These are phyloP conservation scores for Oidiodendron maius DNA, from an alignment of 495 filamentous ascomycete species.

Conservation along the genomic window DNA sequence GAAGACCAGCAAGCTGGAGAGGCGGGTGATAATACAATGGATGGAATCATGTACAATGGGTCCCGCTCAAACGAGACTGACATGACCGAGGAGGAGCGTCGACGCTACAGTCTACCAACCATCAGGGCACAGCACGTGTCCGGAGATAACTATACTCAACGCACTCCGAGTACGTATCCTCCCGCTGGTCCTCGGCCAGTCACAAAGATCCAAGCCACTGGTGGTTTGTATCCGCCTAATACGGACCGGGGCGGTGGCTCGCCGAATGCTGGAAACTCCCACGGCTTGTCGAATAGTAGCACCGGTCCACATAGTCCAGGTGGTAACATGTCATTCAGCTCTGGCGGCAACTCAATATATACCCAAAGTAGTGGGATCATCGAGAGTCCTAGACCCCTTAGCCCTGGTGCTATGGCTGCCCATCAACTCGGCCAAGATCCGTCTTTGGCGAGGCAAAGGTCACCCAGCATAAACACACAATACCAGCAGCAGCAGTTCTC, in stretches of 20 bases:
- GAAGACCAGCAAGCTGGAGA: constrained; percentile 46
- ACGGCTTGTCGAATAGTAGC: constrained; percentile 30
- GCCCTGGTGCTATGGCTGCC: constrained; percentile 55
- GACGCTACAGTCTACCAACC: constrained; percentile 58
- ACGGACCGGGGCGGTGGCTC: constrained; percentile 36
- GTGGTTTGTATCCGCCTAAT: constrained; percentile 58
- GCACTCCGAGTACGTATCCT: constrained; percentile 72
- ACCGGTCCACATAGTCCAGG: constrained; percentile 38
- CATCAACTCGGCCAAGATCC: constrained; percentile 54
- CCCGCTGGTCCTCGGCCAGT: constrained; percentile 49
- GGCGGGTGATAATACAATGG: constrained; percentile 68
- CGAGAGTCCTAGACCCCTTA: constrained; percentile 82
- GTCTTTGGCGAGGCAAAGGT: constrained; percentile 53
- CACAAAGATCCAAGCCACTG: constrained; percentile 35
- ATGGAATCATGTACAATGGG: constrained; percentile 62
- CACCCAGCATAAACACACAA: constrained; percentile 63
- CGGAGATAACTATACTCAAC: constrained; percentile 38
- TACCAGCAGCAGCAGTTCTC: constrained; percentile 61
- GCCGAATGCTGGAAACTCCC: constrained; percentile 48
- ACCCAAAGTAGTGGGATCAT: constrained; percentile 65
- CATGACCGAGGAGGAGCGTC: constrained; percentile 44
- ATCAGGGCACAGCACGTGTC: constrained; percentile 65
- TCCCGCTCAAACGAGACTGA: constrained; percentile 64
- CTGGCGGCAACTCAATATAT: constrained; percentile 55
- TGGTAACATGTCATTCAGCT: constrained; percentile 39